phyloP scores from a whole-genome alignment of 176 grass and related monocot genomes.

The Cymbopogon citratus region DNA sequence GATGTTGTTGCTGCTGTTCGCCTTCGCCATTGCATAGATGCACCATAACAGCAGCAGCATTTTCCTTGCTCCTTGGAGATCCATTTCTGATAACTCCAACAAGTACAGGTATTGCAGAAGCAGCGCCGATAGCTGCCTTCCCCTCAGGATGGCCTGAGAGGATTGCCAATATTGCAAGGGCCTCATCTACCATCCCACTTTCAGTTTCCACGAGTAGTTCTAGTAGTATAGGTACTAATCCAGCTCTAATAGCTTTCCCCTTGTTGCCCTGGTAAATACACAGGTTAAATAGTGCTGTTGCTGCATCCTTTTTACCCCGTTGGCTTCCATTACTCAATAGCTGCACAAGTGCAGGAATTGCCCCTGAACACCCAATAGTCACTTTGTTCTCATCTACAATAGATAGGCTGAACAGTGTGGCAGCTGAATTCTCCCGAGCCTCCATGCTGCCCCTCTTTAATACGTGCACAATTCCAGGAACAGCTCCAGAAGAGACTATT shows the following conservation, averaged over 20 bases:
- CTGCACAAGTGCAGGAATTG: conserved; percentile 72
- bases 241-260: conserved; percentile 76
- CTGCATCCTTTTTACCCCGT: conserved; percentile 83
- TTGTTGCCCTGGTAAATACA: conserved; percentile 96
- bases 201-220: conserved; percentile 53
- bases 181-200: conserved; percentile 70
- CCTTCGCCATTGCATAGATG: conserved; percentile 82
- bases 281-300: conserved; percentile 77
- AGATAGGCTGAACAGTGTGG: conserved; percentile 92
- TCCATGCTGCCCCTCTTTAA: conserved; percentile 93
- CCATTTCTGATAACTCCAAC: conserved; percentile 69
- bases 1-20: conserved; percentile 59
- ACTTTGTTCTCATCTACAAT: conserved; percentile 88
- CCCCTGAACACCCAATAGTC: conserved; percentile 67
- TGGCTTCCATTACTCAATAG: conserved; percentile 70
- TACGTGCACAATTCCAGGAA: conserved; percentile 72
- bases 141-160: conserved; percentile 76
- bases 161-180: conserved; percentile 77
- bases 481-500: conserved; percentile 66
- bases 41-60: conserved; percentile 75
- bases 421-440: conserved; percentile 91
- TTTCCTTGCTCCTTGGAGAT: conserved; percentile 82
- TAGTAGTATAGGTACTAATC: conserved; percentile 65
- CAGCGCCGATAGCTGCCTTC: conserved; percentile 60
- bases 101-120: conserved; percentile 56